Evolutionary conservation across 345 rosid species (phyloP).

Genomic region (Erucastrum elatum): DNA sequence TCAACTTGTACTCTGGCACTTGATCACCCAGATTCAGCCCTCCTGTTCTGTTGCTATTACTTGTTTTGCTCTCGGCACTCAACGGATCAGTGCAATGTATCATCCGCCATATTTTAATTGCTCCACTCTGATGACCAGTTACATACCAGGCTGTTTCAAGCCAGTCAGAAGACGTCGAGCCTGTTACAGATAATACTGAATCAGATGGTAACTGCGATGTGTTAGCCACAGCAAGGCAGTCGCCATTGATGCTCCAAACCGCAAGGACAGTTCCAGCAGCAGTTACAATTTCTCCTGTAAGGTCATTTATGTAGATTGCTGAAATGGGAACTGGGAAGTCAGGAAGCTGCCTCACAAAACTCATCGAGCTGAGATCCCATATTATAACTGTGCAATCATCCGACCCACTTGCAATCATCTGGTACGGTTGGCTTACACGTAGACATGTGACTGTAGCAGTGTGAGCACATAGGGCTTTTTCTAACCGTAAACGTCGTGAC

Average conservation of each 20-base stretch:
- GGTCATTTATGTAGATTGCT: conserved; percentile 86
- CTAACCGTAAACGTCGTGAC: conserved; percentile 54
- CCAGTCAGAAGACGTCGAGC: conserved; percentile 89
- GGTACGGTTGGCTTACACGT: conserved; percentile 94
- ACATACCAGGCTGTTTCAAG: conserved; percentile 87
- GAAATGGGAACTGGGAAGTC: conserved; percentile 86
- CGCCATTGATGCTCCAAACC: conserved; percentile 98
- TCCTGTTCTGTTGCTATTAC: conserved; percentile 47
- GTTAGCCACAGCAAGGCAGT: conserved; percentile 86
- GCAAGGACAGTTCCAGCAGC: conserved; percentile 97
- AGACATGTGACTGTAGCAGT: conserved; percentile 82
- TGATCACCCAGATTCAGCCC: conserved; percentile 64
- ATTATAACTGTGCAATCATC: conserved; percentile 91
- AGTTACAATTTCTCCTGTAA: conserved; percentile 90
- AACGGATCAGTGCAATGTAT: conserved; percentile 64
- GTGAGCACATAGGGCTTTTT: conserved; percentile 87
- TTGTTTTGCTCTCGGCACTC: conserved; percentile 50
- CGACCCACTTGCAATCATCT: conserved; percentile 93
- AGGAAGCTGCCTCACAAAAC: conserved; percentile 84
- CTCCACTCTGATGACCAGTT: conserved; percentile 99
- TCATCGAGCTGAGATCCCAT: conserved; percentile 94
- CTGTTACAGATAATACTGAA: conserved; percentile 82
- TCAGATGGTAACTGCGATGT: conserved; percentile 97
- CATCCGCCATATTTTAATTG: conserved; percentile 97
- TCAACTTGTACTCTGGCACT: conserved; percentile 74